Conservation (phyloP, 495 filamentous ascomycete species). For the Aspergillus cavernicola region DNA sequence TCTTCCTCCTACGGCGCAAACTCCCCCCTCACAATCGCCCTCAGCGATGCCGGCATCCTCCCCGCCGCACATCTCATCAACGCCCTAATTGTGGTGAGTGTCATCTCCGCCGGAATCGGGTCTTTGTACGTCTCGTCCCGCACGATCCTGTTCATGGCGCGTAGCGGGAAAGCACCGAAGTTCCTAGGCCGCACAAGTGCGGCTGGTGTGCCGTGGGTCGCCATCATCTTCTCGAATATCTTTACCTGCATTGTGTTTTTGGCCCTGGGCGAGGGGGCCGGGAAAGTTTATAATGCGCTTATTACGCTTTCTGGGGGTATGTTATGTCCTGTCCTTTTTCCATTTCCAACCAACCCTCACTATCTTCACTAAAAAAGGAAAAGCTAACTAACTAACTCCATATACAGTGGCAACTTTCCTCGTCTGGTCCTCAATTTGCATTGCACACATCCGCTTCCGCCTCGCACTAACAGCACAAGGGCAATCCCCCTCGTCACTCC, state of each 20-base stretch:
- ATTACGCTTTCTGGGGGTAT: constrained; percentile 44
- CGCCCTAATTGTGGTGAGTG: constrained; percentile 65
- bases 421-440: constrained; percentile 61
- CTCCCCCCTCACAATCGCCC: constrained; percentile 73
- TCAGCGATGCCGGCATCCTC: constrained; percentile 60
- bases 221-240: constrained; percentile 58
- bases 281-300: constrained; percentile 44
- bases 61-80: constrained; percentile 70
- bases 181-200: constrained; percentile 62
- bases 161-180: constrained; percentile 59
- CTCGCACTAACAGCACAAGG: constrained; percentile 54
- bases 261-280: constrained; percentile 56
- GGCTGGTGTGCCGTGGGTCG: constrained; percentile 61
- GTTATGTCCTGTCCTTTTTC: neutral
- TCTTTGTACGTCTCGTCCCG: constrained; percentile 66
- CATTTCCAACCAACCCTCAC: constrained; percentile 14
- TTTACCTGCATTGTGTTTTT: constrained; percentile 67
- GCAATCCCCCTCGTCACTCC: constrained; percentile 46
- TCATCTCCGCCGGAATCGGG: constrained; percentile 65
- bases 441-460: constrained; percentile 67
- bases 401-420: constrained; percentile 59
- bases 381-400: neutral
- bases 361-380: neutral
- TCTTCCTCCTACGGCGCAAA: constrained; percentile 50
- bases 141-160: constrained; percentile 63